Percentiles rank a stretch among this genome's conserved stretches.
Evolutionary conservation across 1,139 yeast species (phyloP).

Genomic region (Taiozyma sp.): DNA sequence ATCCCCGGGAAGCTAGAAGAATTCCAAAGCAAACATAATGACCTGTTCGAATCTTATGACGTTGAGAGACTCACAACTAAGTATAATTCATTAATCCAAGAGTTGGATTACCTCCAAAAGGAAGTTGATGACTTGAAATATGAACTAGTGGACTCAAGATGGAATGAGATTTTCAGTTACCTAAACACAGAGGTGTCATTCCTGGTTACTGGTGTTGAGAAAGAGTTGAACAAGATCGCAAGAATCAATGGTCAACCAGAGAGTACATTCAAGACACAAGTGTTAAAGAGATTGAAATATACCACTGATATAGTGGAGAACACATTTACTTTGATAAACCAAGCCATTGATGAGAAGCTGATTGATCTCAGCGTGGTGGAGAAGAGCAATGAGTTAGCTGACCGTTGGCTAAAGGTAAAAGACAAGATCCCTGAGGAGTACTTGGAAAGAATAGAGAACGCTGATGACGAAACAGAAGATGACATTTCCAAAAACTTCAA

Average conservation of each 20-base stretch:
- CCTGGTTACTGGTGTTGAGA: slow-evolving; percentile 30
- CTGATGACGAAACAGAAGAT: slow-evolving; percentile 1
- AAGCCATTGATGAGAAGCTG: slow-evolving; percentile 34
- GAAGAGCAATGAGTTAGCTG: slow-evolving; percentile 28
- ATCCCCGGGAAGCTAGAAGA: slow-evolving; percentile 50
- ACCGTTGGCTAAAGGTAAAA: slow-evolving; percentile 30
- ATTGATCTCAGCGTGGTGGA: slow-evolving; percentile 29
- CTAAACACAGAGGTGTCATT: slow-evolving; percentile 37
- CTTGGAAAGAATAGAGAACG: slow-evolving; percentile 13
- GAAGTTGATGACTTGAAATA: slow-evolving; percentile 38
- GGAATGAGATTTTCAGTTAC: slow-evolving; percentile 48
- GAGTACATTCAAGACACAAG: slow-evolving; percentile 18
- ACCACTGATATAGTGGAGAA: slow-evolving; percentile 26
- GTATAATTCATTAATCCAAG: slow-evolving; percentile 36
- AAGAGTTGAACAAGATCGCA: slow-evolving; percentile 23
- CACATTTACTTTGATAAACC: slow-evolving; percentile 33
- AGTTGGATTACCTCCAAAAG: slow-evolving; percentile 37
- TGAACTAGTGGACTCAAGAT: slow-evolving; percentile 48
- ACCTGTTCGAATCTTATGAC: slow-evolving; percentile 31
- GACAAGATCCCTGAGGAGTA: slow-evolving; percentile 23
- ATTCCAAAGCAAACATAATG: slow-evolving; percentile 26
- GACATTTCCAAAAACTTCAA: slow-evolving; percentile 17
- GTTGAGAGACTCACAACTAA: slow-evolving; percentile 35
- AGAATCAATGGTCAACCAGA: slow-evolving; percentile 4
- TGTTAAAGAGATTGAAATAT: slow-evolving; percentile 23